A percentile compares a stretch with the other conserved stretches of the same genome.
Evolutionary conservation across 352 stramenopile species (phyloP).

Genomic region (Phytophthora fragariaefolia): DNA sequence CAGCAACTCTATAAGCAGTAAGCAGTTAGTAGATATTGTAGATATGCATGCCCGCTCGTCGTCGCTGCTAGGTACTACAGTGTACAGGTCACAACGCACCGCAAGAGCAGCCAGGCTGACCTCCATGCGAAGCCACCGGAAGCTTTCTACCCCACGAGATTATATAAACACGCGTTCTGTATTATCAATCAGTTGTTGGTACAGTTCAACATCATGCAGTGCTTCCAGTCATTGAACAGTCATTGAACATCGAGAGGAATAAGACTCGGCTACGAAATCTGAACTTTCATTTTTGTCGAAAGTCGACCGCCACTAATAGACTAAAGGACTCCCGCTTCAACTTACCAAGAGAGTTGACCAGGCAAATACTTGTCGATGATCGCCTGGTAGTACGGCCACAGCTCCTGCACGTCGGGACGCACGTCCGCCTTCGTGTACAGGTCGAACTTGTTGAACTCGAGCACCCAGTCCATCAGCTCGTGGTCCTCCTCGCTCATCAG

Average conservation of each 20-base stretch:
- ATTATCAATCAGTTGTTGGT: no score
- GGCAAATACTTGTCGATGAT: slow-evolving; percentile 94
- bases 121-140: slow-evolving; percentile 18
- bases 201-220: no score
- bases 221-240: no score
- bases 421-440: slow-evolving; percentile 93
- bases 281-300: background rate
- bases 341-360: slow-evolving; percentile 76
- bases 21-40: slow-evolving; percentile 37
- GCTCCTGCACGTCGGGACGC: slow-evolving; percentile 75
- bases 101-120: slow-evolving; percentile 5
- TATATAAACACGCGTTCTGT: slow-evolving; percentile 14
- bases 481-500: slow-evolving; percentile 90
- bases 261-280: background rate
- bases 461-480: slow-evolving; percentile 90
- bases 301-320: no score
- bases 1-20: slow-evolving; percentile 21
- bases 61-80: background rate
- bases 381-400: slow-evolving; percentile 93
- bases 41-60: slow-evolving; percentile 27
- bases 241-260: slow-evolving; percentile 10
- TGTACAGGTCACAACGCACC: background rate
- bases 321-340: background rate
- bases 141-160: slow-evolving; percentile 17
- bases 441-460: slow-evolving; percentile 95